Percentiles rank a stretch among this genome's conserved stretches.
Conservation (phyloP, 2,329 filamentous ascomycete species). For the Ampelomyces quisqualis region DNA sequence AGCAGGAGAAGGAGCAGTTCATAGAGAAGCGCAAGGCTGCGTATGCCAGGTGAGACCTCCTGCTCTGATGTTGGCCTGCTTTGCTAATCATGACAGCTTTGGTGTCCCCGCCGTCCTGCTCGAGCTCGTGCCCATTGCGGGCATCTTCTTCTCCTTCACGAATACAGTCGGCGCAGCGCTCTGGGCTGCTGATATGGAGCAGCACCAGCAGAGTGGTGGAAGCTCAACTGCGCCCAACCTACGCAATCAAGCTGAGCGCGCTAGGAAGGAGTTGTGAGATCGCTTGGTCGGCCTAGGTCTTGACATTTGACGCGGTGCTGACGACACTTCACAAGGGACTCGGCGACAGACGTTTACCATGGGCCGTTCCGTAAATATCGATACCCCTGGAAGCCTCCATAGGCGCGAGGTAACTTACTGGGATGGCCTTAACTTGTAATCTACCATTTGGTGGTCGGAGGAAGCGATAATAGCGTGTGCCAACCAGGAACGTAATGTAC, state of each 20-base stretch:
- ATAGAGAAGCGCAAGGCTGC: constrained; percentile 69
- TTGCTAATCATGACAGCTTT: no score
- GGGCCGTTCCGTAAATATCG: constrained; percentile 20
- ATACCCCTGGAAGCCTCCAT: constrained; percentile 42
- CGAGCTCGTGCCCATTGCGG: constrained; percentile 80
- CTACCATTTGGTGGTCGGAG: background rate
- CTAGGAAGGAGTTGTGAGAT: constrained; percentile 40
- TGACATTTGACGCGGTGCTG: constrained; percentile 9
- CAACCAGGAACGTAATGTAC: no score
- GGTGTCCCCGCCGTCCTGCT: constrained; percentile 80
- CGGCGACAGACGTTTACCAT: constrained; percentile 10
- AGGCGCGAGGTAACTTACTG: constrained; percentile 34
- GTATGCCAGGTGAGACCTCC: constrained; percentile 78
- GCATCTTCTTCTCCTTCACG: constrained; percentile 84
- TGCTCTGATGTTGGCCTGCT: no score
- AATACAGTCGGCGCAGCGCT: constrained; percentile 89
- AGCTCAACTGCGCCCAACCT: constrained; percentile 40
- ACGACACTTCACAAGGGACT: constrained; percentile 9
- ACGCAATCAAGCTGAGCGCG: constrained; percentile 39
- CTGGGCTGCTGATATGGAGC: constrained; percentile 88
- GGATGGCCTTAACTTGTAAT: constrained; percentile 23
- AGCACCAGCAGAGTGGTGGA: constrained; percentile 44
- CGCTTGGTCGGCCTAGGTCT: background rate
- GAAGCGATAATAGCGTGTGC: no score
- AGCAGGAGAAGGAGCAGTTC: constrained; percentile 65